Evolutionary conservation across 164 flowering plant genomes (phyloP).

Genomic region (Paratinospora sagittata): DNA sequence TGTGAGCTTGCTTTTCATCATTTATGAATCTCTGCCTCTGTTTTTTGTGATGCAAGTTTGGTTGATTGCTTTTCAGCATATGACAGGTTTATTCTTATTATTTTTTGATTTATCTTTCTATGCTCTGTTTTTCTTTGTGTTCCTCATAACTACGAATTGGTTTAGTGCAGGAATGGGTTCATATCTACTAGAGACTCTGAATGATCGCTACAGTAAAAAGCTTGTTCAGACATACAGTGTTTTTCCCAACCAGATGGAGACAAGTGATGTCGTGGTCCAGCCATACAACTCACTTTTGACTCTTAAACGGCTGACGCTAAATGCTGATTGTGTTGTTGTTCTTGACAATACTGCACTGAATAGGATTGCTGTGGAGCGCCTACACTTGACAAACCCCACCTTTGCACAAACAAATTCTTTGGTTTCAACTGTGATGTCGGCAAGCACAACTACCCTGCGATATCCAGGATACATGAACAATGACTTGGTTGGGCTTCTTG

Average conservation of each 20-base stretch:
- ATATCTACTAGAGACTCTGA: slow-evolving; percentile 87
- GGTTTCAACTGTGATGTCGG: slow-evolving; percentile 99
- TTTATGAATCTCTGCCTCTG: neutral
- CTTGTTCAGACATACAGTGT: slow-evolving; percentile 99
- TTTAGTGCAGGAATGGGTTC: slow-evolving; percentile 89
- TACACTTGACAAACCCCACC: slow-evolving; percentile 86
- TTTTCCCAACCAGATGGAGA: slow-evolving; percentile 99
- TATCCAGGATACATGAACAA: slow-evolving; percentile 99
- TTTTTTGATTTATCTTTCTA: neutral
- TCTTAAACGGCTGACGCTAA: slow-evolving; percentile 84
- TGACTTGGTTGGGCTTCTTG: slow-evolving; percentile 99
- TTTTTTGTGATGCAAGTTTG: neutral
- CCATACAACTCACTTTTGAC: slow-evolving; percentile 98
- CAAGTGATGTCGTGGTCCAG: slow-evolving; percentile 98
- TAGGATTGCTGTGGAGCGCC: slow-evolving; percentile 95
- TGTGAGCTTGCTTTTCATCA: neutral
- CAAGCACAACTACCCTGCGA: slow-evolving; percentile 95
- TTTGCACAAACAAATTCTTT: slow-evolving; percentile 94
- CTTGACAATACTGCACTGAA: slow-evolving; percentile 97
- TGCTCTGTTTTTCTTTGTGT: neutral
- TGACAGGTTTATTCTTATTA: neutral
- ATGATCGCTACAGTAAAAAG: slow-evolving; percentile 98
- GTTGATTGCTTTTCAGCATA: neutral
- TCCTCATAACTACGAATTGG: neutral
- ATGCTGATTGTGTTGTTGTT: slow-evolving; percentile 99